phyloP scores from a whole-genome alignment of 306 rosid species.

The Cucurbita pepo region DNA sequence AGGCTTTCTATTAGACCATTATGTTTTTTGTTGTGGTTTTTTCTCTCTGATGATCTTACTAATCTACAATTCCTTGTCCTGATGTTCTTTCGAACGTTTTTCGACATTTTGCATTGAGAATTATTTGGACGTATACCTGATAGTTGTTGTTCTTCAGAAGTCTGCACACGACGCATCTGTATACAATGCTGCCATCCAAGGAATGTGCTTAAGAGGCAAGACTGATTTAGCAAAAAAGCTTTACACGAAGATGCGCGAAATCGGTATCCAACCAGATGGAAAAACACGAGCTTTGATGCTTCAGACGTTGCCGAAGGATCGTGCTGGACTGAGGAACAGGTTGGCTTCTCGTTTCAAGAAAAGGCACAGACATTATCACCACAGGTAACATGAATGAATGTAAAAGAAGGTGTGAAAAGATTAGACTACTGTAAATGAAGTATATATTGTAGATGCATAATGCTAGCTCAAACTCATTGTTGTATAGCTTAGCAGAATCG shows the following conservation, averaged over 20 bases:
- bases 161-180: conserved; percentile 36
- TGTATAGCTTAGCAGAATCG: background rate
- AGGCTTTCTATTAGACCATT: background rate
- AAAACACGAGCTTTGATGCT: conserved; percentile 67
- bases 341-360: conserved; percentile 15
- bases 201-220: conserved; percentile 57
- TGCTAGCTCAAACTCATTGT: background rate
- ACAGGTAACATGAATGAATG: background rate
- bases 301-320: conserved; percentile 21
- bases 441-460: background rate
- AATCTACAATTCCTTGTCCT: background rate
- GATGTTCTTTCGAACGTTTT: background rate
- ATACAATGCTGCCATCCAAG: conserved; percentile 66
- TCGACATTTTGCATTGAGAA: background rate
- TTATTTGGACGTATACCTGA: background rate
- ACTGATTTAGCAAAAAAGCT: conserved; percentile 40
- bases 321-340: conserved; percentile 5
- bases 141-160: conserved; percentile 21
- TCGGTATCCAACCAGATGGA: conserved; percentile 47
- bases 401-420: background rate
- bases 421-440: background rate
- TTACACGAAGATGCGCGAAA: conserved; percentile 38
- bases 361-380: background rate
- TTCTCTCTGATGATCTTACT: background rate
- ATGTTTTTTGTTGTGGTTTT: background rate